Evolutionary conservation across 139 green algal genomes (phyloP).

Genomic region (Closterium sp.): DNA sequence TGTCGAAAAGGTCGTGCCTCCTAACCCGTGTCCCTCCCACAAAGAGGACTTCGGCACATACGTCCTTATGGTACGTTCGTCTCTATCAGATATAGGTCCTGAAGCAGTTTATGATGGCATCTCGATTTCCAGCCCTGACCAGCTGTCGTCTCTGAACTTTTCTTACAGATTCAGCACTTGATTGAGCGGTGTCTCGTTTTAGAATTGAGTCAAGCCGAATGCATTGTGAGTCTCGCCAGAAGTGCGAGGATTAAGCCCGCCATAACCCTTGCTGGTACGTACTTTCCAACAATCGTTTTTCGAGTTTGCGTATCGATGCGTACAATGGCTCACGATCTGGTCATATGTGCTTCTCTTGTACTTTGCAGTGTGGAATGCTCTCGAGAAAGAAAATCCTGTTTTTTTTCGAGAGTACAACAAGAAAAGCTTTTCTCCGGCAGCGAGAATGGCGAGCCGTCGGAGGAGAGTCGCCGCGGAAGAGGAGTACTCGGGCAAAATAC

Average conservation of each 20-base stretch:
- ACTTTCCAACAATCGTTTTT: background rate
- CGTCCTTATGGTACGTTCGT: background rate
- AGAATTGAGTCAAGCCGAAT: background rate
- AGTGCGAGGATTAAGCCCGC: background rate
- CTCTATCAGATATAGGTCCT: background rate
- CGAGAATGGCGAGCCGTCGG: background rate
- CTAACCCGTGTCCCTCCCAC: background rate
- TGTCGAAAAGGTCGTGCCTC: background rate
- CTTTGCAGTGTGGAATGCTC: background rate
- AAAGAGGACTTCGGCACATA: background rate
- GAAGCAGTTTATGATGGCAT: background rate
- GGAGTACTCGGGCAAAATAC: background rate
- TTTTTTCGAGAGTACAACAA: background rate
- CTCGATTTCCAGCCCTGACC: background rate
- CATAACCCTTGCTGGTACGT: background rate
- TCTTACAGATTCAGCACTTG: background rate
- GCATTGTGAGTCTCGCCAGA: background rate
- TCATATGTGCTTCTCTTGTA: background rate
- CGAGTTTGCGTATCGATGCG: background rate
- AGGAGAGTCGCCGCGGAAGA: background rate
- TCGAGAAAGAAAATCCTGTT: background rate
- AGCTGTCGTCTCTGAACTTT: background rate
- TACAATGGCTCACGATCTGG: background rate
- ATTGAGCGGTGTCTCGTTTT: background rate
- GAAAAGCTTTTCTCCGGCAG: background rate